Conservation (phyloP, 176 grass and related monocot species). For the Melocanna baccifera region DNA sequence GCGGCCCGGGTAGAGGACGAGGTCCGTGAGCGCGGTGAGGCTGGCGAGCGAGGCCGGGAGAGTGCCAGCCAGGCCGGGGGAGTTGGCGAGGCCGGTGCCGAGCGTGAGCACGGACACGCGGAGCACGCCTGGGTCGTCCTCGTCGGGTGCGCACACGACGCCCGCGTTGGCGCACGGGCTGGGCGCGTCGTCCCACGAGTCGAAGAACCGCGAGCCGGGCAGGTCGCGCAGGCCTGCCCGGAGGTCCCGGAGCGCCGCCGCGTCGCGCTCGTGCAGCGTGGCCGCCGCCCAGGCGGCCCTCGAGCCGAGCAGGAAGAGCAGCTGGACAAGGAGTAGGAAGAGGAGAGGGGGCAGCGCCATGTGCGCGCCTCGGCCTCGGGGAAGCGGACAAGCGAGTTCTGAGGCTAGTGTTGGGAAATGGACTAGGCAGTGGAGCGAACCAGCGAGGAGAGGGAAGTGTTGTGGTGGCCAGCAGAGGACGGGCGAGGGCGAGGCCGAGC, state of each 20-base stretch:
- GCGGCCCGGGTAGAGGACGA: conserved; percentile 69
- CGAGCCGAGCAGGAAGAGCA: conserved; percentile 7
- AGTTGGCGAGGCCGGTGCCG: conserved; percentile 68
- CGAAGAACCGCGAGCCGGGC: conserved; percentile 69
- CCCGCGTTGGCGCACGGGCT: conserved; percentile 62
- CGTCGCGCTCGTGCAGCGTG: conserved; percentile 51
- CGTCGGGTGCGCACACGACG: conserved; percentile 57
- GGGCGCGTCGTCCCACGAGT: conserved; percentile 53
- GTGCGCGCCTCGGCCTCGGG: conserved; percentile 37
- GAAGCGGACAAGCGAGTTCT: conserved; percentile 31
- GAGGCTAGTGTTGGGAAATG: conserved; percentile 24
- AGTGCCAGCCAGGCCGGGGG: conserved; percentile 55
- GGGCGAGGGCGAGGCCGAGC: not conserved
- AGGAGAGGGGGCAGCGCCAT: conserved; percentile 38
- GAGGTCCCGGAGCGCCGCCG: conserved; percentile 45
- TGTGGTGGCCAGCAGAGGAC: not conserved
- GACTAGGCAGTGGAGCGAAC: not conserved
- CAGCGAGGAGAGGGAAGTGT: not conserved
- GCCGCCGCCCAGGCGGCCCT: not conserved
- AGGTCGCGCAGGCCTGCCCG: conserved; percentile 51
- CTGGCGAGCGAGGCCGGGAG: conserved; percentile 54
- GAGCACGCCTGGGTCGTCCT: not conserved
- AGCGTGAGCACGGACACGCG: conserved; percentile 74
- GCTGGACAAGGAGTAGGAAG: not conserved
- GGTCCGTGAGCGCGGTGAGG: conserved; percentile 64